Percentiles rank a stretch among this genome's conserved stretches.
Evolutionary conservation across 345 rosid genomes (phyloP).

Genomic region (Eucalyptus sp.): DNA sequence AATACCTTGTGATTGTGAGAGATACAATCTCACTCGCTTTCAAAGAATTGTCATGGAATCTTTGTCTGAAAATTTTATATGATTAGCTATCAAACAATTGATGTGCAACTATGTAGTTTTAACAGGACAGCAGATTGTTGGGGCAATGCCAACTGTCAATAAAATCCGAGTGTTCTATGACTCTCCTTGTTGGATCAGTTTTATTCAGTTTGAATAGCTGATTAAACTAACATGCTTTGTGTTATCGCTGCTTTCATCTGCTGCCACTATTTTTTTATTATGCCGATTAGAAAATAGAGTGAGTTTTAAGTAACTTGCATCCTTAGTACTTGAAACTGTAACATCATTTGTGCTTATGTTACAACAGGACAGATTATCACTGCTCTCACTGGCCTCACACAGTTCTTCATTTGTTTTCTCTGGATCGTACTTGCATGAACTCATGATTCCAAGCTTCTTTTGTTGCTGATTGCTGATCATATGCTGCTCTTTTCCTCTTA

Average conservation of each 20-base stretch:
- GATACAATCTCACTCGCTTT: not conserved
- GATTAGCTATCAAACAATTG: not conserved
- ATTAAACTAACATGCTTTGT: not conserved
- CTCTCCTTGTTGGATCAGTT: not conserved
- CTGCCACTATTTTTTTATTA: not conserved
- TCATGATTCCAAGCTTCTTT: not conserved
- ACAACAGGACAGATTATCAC: not conserved
- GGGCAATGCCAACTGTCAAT: not conserved
- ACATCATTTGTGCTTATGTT: not conserved
- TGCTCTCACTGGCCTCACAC: not conserved
- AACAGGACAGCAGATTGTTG: not conserved
- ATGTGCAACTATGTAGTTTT: not conserved
- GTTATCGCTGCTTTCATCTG: not conserved
- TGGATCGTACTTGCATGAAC: not conserved
- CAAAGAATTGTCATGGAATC: rapidly evolving
- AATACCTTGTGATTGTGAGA: not conserved
- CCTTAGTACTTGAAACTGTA: not conserved
- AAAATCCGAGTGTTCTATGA: not conserved
- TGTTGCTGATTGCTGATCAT: not conserved
- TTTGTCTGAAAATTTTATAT: not conserved
- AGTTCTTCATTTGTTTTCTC: not conserved
- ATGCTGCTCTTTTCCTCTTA: not conserved
- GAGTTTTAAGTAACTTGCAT: not conserved
- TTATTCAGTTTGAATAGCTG: not conserved
- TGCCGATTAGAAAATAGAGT: not conserved